Evolutionary conservation across 495 filamentous ascomycete species (phyloP).

Genomic region (Hapsidospora chrysogenum): DNA sequence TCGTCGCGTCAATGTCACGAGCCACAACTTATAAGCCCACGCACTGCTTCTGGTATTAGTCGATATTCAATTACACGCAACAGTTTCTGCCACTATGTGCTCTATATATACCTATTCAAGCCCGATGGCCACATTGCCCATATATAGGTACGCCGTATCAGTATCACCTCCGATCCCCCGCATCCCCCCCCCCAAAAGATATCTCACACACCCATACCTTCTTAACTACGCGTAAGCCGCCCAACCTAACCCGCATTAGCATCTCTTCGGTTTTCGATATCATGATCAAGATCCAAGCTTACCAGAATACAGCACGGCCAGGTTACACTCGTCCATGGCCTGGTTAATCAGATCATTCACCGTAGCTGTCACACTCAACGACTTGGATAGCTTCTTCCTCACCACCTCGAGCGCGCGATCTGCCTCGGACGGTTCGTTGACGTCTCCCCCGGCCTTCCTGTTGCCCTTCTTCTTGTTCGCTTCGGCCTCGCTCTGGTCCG

Average conservation of each 20-base stretch:
- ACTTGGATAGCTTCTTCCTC: constrained; percentile 84
- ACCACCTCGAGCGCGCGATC: constrained; percentile 85
- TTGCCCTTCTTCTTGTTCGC: constrained; percentile 13
- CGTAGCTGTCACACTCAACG: constrained; percentile 80
- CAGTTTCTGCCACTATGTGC: too few relatives aligned
- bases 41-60: too few relatives aligned
- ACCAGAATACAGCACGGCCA: constrained; percentile 86
- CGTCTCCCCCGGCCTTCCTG: constrained; percentile 23
- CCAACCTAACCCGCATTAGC: constrained; percentile 31
- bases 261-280: neutral
- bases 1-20: too few relatives aligned
- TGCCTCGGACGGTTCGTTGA: constrained; percentile 77
- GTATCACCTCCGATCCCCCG: too few relatives aligned
- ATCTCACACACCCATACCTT: neutral
- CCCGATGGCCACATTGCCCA: too few relatives aligned
- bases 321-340: constrained; percentile 80
- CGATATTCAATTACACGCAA: too few relatives aligned
- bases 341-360: constrained; percentile 96
- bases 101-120: too few relatives aligned
- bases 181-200: too few relatives aligned
- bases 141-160: too few relatives aligned
- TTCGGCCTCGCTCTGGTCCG: constrained; percentile 5
- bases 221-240: constrained; percentile 42
- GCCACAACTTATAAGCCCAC: too few relatives aligned
- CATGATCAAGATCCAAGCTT: constrained; percentile 14